phyloP scores from a whole-genome alignment of 1,284 basidiomycete species.

The Marasmius tenuissimus region DNA sequence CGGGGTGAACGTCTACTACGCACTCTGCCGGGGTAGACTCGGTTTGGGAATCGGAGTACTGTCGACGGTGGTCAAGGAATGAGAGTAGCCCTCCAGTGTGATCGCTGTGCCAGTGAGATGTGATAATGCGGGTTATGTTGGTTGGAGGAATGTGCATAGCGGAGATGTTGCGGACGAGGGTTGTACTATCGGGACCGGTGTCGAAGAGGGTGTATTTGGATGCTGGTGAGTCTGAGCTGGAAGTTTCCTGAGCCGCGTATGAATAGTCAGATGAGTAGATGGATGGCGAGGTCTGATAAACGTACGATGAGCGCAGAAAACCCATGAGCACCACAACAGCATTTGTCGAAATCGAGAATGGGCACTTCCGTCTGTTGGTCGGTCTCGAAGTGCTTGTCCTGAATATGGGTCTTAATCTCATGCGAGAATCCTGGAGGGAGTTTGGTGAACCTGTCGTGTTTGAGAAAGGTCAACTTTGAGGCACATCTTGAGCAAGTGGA shows the following conservation, averaged over 20 bases:
- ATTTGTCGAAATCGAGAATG: conserved; percentile 70
- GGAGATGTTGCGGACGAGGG: conserved; percentile 67
- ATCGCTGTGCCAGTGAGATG: conserved; percentile 85
- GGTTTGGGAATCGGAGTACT: conserved; percentile 3
- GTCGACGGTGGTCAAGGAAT: conserved; percentile 49
- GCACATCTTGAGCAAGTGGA: not conserved
- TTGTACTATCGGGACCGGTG: conserved; percentile 74
- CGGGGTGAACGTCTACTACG: conserved; percentile 72
- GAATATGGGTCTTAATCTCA: conserved; percentile 66
- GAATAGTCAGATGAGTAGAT: not conserved
- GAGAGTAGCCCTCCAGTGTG: conserved; percentile 75
- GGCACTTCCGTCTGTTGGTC: conserved; percentile 64
- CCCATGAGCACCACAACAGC: conserved; percentile 85
- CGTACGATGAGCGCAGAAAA: conserved; percentile 76
- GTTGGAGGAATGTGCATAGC: conserved; percentile 58
- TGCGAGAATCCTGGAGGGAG: conserved; percentile 77
- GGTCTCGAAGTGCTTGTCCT: conserved; percentile 38
- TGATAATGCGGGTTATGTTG: conserved; percentile 61
- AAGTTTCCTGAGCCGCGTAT: conserved; percentile 48
- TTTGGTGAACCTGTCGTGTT: conserved; percentile 66
- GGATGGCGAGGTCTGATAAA: conserved; percentile 1
- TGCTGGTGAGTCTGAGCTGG: conserved; percentile 39
- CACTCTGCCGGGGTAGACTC: conserved; percentile 31
- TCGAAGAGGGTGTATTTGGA: conserved; percentile 69
- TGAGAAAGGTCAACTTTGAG: conserved; percentile 1